Conservation (phyloP, 2,329 filamentous ascomycete species). For the Emericellopsis atlantica region DNA sequence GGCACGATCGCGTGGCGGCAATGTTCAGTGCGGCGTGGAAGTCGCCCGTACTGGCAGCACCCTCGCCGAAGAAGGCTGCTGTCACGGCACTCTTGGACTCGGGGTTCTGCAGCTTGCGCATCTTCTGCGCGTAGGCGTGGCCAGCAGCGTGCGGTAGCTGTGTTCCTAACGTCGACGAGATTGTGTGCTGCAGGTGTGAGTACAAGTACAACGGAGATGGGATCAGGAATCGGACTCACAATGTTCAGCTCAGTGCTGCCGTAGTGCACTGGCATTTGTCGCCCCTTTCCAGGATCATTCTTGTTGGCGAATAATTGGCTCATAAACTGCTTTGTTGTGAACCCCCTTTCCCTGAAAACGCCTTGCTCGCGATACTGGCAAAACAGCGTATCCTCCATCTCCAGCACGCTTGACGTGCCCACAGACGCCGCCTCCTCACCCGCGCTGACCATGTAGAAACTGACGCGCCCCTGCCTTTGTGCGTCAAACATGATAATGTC, state of each 20-base stretch:
- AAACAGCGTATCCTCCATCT: conserved; percentile 81
- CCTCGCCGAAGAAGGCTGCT: conserved; percentile 82
- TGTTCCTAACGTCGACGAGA: conserved; percentile 72
- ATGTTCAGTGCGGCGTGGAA: conserved; percentile 89
- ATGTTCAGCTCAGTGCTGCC: conserved; percentile 75
- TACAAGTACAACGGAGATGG: background rate
- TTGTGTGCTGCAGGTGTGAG: conserved; percentile 50
- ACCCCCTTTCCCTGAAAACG: conserved; percentile 81
- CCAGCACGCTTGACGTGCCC: conserved; percentile 72
- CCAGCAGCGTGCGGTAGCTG: conserved; percentile 83
- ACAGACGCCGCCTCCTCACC: conserved; percentile 92
- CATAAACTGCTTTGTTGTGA: conserved; percentile 84
- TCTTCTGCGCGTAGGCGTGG: conserved; percentile 76
- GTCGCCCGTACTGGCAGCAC: conserved; percentile 80
- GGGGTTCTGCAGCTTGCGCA: conserved; percentile 63
- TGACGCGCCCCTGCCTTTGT: conserved; percentile 83
- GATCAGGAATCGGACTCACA: conserved; percentile 32
- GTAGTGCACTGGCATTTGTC: conserved; percentile 98
- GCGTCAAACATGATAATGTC: conserved; percentile 97
- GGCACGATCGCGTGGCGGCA: conserved; percentile 77
- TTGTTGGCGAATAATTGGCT: conserved; percentile 83
- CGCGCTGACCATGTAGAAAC: conserved; percentile 95
- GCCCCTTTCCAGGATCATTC: conserved; percentile 65
- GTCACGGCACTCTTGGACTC: conserved; percentile 55
- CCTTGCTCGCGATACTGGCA: conserved; percentile 92